Conservation (phyloP, 306 rosid genomes). For the Trichosanthes truncata region DNA sequence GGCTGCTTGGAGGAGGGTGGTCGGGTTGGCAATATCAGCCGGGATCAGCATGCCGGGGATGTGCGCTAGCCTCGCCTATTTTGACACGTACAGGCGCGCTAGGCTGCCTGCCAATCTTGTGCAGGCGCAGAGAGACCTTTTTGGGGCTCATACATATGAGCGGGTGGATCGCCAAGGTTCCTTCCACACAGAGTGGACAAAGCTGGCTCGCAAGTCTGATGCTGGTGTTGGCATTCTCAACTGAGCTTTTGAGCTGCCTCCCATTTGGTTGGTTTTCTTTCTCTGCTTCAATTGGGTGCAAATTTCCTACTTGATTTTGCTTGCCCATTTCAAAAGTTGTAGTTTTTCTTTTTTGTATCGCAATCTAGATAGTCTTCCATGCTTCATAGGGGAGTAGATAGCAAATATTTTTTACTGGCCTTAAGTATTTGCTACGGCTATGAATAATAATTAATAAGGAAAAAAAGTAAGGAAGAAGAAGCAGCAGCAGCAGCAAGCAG, state of each 20-base stretch:
- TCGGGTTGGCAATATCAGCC: constrained; percentile 65
- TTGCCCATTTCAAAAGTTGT: constrained; percentile 8
- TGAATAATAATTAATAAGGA: neutral
- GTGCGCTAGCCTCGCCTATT: constrained; percentile 94
- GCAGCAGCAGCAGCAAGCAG: neutral
- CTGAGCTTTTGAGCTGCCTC: constrained; percentile 19
- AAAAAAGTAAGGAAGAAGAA: neutral
- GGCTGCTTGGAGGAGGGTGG: constrained; percentile 88
- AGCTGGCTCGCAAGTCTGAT: constrained; percentile 54
- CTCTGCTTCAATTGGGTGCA: constrained; percentile 16
- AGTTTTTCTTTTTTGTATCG: constrained; percentile 23
- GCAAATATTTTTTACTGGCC: constrained; percentile 2
- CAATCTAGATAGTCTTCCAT: constrained; percentile 24
- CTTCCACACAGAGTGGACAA: constrained; percentile 87
- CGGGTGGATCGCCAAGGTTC: constrained; percentile 75
- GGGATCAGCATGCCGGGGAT: constrained; percentile 94
- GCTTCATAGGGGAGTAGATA: constrained; percentile 12
- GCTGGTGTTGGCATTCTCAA: constrained; percentile 51
- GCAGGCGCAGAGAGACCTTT: constrained; percentile 92
- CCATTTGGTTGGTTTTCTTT: constrained; percentile 10
- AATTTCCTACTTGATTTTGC: constrained; percentile 4
- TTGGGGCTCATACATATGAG: constrained; percentile 94
- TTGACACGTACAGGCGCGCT: constrained; percentile 75
- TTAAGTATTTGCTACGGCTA: neutral
- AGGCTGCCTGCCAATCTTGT: constrained; percentile 94